phyloP scores from a whole-genome alignment of 257 asterid genomes.

The Euphrasia confusa region DNA sequence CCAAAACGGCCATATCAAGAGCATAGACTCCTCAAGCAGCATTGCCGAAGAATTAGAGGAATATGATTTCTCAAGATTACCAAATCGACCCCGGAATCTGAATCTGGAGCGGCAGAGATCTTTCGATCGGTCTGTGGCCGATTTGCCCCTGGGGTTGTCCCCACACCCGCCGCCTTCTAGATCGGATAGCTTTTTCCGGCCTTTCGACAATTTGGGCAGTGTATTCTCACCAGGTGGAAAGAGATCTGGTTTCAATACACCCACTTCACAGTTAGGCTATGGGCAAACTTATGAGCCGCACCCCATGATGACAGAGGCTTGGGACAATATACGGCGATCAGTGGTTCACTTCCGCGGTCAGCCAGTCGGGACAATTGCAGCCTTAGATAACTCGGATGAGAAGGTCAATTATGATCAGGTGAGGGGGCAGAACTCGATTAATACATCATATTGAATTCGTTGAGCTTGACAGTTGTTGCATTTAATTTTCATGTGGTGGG shows the following conservation, averaged over 20 bases:
- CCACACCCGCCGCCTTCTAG: constrained; percentile 52
- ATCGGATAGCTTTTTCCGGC: constrained; percentile 39
- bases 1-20: constrained; percentile 36
- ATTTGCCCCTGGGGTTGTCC: constrained; percentile 41
- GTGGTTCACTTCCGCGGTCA: constrained; percentile 70
- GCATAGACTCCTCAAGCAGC: constrained; percentile 32
- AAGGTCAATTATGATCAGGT: constrained; percentile 90
- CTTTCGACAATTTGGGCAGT: constrained; percentile 42
- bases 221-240: constrained; percentile 41
- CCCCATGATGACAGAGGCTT: constrained; percentile 71
- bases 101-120: constrained; percentile 68
- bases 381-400: constrained; percentile 70
- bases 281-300: constrained; percentile 35
- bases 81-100: constrained; percentile 37
- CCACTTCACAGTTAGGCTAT: constrained; percentile 41
- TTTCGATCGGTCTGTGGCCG: constrained; percentile 56
- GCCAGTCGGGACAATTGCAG: constrained; percentile 88
- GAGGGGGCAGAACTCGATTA: constrained; percentile 11
- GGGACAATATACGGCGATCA: constrained; percentile 63
- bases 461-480: background rate
- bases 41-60: constrained; percentile 53
- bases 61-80: constrained; percentile 48
- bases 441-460: background rate
- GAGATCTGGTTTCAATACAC: constrained; percentile 57
- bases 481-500: background rate